phyloP scores from a whole-genome alignment of 139 green algal species.

The Chlorella sp. region DNA sequence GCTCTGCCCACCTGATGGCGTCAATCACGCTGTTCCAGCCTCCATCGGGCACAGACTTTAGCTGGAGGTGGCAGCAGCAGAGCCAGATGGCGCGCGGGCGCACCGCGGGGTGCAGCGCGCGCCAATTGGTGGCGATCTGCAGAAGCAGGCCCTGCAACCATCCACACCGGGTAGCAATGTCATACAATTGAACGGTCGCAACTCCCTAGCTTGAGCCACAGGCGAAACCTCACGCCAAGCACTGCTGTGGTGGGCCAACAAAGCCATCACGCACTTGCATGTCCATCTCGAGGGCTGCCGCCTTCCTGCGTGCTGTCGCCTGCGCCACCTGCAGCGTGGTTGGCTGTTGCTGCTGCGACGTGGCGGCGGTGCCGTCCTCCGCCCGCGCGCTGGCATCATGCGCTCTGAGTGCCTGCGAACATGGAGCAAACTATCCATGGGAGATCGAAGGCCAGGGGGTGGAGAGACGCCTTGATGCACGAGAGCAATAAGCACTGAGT shows the following conservation, averaged over 20 bases:
- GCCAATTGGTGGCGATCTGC: constrained; percentile 46
- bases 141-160: constrained; percentile 41
- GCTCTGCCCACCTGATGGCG: no score
- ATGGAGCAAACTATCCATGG: no score
- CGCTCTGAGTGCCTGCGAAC: no score
- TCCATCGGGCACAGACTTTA: constrained; percentile 24
- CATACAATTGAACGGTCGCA: background rate
- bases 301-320: background rate
- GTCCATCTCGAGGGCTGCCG: constrained; percentile 9
- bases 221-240: no score
- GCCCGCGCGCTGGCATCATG: no score
- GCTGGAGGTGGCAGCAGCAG: constrained; percentile 39
- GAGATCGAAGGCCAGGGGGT: no score
- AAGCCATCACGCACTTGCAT: background rate
- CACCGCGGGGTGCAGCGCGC: constrained; percentile 40
- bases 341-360: no score
- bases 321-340: background rate
- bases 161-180: background rate
- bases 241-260: no score
- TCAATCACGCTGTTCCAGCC: constrained; percentile 40
- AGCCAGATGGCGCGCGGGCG: constrained; percentile 40
- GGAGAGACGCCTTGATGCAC: no score
- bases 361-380: no score
- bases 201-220: background rate
- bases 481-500: no score